Evolutionary conservation across 352 stramenopile genomes (phyloP), one percentile per base, ranked within the genome.

Genomic region (Phytophthora litchii): DNA sequence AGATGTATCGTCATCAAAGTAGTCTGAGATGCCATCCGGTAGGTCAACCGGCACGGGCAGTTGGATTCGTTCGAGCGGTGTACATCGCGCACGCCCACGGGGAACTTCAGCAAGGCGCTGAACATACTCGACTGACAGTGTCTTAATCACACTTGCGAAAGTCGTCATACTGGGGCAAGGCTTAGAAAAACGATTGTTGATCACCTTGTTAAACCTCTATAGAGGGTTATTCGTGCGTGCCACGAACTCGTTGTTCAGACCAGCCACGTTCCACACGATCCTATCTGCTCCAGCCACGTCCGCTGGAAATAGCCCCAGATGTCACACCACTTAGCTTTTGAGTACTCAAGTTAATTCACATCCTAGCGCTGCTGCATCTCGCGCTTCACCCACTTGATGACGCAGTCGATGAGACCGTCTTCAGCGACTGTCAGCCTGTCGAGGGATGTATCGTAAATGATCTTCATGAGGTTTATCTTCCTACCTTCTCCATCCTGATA

Each of bases 161-260:
- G 40, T 51, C 0, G 17, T 10, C 12, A 57, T 38, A 43, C 17
- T 57, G 13, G 32, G 21, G 11, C 17, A 32, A 20, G 40, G 52
- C 11, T 32, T 55, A 10, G 45, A 8, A 21, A 49, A 51, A 0
- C 5, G 7, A 14, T 7, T 31, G 27, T 51, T 55, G 1, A 62
- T 5, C 32, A 38, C 37, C 10, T 35, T 34, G 20, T 55, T 55
- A 32, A 62, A 64, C 37, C 36, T 38, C 21, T 64, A 37, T 3
- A 64, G 12, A 6, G 19, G 46, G n/a, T 64, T 64, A 11, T 57
- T 64, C 2, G 38, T 57, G 0, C 46, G 45, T 0, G 46, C 38
- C 0, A 64, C 20, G 12, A 64, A 37, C 21, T 49, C 27, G 2
- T 57, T 44, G 9, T 27, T 40, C 20, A 64, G 3, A 0, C 31